phyloP scores from a whole-genome alignment of 73 alveolate genomes.

The Breviolum minutum region DNA sequence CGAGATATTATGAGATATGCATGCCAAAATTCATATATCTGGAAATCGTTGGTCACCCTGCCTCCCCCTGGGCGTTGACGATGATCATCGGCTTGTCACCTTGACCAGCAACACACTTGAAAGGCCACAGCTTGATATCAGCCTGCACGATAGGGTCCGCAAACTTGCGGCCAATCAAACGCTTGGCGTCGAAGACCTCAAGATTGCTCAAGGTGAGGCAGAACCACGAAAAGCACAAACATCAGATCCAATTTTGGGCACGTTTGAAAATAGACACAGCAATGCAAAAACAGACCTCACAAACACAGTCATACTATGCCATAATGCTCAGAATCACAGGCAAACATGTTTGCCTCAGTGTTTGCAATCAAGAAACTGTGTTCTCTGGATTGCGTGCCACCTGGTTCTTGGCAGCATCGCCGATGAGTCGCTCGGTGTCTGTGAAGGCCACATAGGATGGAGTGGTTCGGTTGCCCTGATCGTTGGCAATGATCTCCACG shows the following conservation, averaged over 20 bases:
- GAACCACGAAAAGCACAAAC: too few relatives aligned
- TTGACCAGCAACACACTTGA: conserved; percentile 97
- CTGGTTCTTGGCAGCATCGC: conserved; percentile 3
- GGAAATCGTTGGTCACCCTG: conserved; percentile 14
- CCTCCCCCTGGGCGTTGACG: conserved; percentile 97
- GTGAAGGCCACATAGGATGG: conserved; percentile 99
- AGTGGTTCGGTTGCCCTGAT: conserved; percentile 98
- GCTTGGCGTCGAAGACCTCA: conserved; percentile 97
- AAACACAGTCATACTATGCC: not conserved
- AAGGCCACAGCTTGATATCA: conserved; percentile 98
- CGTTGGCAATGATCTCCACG: conserved; percentile 99
- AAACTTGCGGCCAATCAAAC: conserved; percentile 99
- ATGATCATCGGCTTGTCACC: conserved; percentile 98
- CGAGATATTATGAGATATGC: too few relatives aligned
- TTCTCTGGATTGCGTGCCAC: not conserved
- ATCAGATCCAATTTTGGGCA: too few relatives aligned
- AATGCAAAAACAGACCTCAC: too few relatives aligned
- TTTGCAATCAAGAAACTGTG: not conserved
- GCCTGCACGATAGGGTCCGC: conserved; percentile 98
- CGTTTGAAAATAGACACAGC: too few relatives aligned
- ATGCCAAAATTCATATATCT: conserved; percentile 74
- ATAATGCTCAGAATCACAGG: not conserved
- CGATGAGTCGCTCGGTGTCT: conserved; percentile 33
- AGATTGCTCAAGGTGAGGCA: too few relatives aligned
- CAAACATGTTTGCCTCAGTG: not conserved